Evolutionary conservation across 768 basidiomycete species (phyloP).

Genomic region (Artomyces pyxidatus): DNA sequence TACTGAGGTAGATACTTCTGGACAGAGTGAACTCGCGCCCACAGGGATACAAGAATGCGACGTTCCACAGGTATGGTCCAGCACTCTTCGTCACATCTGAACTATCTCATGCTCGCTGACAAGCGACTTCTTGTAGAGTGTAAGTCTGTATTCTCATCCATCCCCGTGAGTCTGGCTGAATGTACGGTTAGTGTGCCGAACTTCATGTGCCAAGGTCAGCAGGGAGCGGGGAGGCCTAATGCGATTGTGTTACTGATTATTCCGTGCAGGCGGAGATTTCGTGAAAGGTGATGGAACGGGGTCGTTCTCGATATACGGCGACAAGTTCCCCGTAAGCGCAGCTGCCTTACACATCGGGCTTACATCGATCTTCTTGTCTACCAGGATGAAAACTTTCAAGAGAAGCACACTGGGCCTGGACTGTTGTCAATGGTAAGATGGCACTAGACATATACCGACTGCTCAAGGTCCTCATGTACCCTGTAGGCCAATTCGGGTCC

Average conservation of each 20-base stretch:
- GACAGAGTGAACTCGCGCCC: constrained; percentile 72
- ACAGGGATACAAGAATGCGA: constrained; percentile 87
- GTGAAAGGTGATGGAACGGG: constrained; percentile 93
- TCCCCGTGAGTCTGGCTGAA: constrained; percentile 3
- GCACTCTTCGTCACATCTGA: constrained; percentile 14
- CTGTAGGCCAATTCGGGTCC: constrained; percentile 88
- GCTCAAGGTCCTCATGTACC: neutral
- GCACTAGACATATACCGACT: neutral
- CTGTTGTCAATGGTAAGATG: constrained; percentile 83
- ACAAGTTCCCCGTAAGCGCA: constrained; percentile 73
- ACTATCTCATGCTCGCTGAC: constrained; percentile 19
- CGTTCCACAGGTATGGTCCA: constrained; percentile 72
- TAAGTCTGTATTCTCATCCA: constrained; percentile 25
- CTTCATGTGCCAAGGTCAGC: constrained; percentile 92
- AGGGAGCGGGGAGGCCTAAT: neutral
- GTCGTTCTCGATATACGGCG: constrained; percentile 93
- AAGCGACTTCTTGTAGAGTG: constrained; percentile 46
- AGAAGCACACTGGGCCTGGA: constrained; percentile 83
- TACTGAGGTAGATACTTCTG: constrained; percentile 11
- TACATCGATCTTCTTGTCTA: neutral
- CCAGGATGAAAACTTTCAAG: constrained; percentile 91
- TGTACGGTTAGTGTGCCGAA: constrained; percentile 57
- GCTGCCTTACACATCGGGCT: neutral
- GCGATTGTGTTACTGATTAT: neutral
- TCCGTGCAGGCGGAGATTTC: constrained; percentile 77